These are phyloP conservation scores for Dovyalis caffra DNA, from an alignment of 345 rosid genomes.

Conservation along the genomic window DNA sequence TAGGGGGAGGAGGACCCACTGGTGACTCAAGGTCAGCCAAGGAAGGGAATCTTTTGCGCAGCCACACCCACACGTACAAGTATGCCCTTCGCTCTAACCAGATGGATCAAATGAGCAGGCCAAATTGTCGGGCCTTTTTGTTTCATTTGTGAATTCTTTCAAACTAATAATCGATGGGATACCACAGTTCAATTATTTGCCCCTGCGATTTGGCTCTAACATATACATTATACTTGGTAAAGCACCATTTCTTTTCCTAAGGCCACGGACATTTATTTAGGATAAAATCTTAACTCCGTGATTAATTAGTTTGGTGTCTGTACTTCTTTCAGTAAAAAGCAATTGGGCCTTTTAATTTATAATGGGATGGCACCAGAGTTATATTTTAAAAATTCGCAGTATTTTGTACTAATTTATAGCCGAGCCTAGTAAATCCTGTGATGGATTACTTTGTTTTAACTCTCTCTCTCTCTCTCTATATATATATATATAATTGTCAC, in stretches of 20 bases:
- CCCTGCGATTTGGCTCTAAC: neutral
- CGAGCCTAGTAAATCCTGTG: no score
- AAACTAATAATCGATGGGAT: neutral
- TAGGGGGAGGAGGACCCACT: neutral
- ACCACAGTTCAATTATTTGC: neutral
- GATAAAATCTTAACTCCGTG: neutral
- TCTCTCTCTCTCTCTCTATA: no score
- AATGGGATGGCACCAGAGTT: no score
- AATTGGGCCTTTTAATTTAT: neutral
- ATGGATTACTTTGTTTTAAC: no score
- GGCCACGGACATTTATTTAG: neutral
- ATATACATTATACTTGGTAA: neutral
- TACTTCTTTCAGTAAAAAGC: no score
- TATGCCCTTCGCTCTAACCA: neutral
- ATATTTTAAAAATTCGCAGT: no score
- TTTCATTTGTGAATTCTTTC: neutral
- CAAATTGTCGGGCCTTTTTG: slow-evolving; percentile 2
- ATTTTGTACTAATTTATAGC: no score
- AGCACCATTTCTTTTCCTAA: neutral
- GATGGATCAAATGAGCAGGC: neutral
- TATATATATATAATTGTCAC: no score
- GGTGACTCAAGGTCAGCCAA: neutral
- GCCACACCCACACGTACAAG: neutral
- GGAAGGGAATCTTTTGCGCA: neutral
- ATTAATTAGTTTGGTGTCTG: no score